Evolutionary conservation across 129 eudicot genomes (phyloP).

Genomic region (Glebionis coronaria): DNA sequence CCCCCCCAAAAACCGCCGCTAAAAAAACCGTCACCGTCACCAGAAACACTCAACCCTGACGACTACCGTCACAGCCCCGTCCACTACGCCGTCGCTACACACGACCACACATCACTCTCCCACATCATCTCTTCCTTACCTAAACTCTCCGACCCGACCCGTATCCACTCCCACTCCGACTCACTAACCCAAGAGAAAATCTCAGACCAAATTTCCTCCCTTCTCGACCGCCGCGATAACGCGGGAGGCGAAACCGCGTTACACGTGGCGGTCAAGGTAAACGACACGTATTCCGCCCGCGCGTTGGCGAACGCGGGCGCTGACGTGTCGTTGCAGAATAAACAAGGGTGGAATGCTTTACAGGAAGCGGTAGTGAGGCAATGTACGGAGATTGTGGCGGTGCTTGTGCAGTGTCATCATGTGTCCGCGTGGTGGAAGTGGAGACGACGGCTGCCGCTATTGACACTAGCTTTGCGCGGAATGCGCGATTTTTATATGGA

Average conservation of each 20-base stretch:
- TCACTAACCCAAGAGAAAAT: conserved; percentile 55
- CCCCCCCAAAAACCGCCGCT: conserved; percentile 30
- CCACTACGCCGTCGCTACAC: conserved; percentile 61
- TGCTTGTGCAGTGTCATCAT: conserved; percentile 78
- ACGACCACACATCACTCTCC: conserved; percentile 58
- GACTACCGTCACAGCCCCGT: conserved; percentile 68
- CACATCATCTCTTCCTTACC: conserved; percentile 58
- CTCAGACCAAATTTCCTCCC: conserved; percentile 59
- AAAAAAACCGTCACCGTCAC: conserved; percentile 27
- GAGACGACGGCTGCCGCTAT: conserved; percentile 85
- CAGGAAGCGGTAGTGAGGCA: conserved; percentile 81
- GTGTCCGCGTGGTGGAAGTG: conserved; percentile 85
- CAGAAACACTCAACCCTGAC: conserved; percentile 49
- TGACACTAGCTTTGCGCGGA: conserved; percentile 62
- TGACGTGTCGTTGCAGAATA: conserved; percentile 80
- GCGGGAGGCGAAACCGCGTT: conserved; percentile 68
- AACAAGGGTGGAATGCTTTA: conserved; percentile 91
- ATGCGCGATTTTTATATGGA: too few species aligned
- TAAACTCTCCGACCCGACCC: conserved; percentile 44
- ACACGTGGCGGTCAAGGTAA: conserved; percentile 79
- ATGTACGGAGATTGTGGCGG: conserved; percentile 44
- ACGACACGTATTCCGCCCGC: conserved; percentile 61
- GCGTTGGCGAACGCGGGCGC: conserved; percentile 79
- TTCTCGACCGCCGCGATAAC: conserved; percentile 80
- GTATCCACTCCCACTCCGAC: conserved; percentile 53